Evolutionary conservation across 306 rosid genomes (phyloP).

Genomic region (Trifolium fragiferum): DNA sequence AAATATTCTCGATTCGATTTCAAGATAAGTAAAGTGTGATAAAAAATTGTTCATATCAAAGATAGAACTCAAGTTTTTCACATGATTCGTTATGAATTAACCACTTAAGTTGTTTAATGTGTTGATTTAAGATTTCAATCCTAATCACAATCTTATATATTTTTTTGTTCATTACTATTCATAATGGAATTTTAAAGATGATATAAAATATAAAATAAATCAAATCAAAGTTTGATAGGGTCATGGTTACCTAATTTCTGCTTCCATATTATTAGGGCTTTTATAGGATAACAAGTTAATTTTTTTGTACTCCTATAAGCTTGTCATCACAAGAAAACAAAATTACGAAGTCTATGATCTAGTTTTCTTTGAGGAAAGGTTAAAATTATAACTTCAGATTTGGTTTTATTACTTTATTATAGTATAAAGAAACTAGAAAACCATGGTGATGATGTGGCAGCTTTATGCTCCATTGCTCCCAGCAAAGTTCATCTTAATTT

Average conservation of each 20-base stretch:
- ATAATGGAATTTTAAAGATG: not conserved
- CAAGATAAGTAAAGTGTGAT: too few relatives aligned
- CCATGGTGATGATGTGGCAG: conserved; percentile 7
- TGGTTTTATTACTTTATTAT: not conserved
- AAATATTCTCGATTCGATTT: too few relatives aligned
- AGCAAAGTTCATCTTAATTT: conserved; percentile 1
- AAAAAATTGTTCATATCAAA: too few relatives aligned
- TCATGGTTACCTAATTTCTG: not conserved
- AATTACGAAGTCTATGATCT: not conserved
- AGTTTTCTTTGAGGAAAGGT: conserved; percentile 1
- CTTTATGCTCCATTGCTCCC: not conserved
- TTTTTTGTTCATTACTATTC: too few relatives aligned
- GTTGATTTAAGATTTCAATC: too few relatives aligned
- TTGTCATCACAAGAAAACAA: not conserved
- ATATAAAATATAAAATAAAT: not conserved
- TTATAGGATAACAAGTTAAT: not conserved
- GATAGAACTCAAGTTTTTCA: too few relatives aligned
- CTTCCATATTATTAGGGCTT: conserved; percentile 27
- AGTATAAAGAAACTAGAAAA: not conserved
- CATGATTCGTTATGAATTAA: too few relatives aligned
- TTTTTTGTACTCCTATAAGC: not conserved
- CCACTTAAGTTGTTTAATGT: too few relatives aligned
- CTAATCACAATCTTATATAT: too few relatives aligned
- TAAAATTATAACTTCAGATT: conserved; percentile 20
- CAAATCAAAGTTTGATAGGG: not conserved